Evolutionary conservation across 1,284 basidiomycete species (phyloP).

Genomic region (Boletus smithii): DNA sequence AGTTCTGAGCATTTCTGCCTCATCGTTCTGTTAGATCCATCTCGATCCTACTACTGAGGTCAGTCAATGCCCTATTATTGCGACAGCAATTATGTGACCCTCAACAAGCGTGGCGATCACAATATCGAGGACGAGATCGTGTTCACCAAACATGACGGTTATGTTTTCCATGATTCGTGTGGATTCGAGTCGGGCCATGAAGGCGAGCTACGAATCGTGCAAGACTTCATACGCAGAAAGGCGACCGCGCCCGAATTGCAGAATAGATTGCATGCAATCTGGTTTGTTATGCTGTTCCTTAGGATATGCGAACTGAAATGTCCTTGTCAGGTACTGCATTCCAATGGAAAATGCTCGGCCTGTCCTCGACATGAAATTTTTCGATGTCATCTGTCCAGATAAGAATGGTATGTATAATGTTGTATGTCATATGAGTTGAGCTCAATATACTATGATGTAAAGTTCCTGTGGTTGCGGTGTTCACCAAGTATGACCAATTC

Average conservation of each 20-base stretch:
- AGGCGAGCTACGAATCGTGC: background rate
- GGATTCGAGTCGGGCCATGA: conserved; percentile 4
- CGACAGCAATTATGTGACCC: background rate
- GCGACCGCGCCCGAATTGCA: background rate
- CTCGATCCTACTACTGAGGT: background rate
- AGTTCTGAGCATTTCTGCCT: background rate
- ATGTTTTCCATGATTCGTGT: conserved; percentile 6
- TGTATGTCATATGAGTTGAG: background rate
- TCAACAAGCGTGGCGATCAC: conserved; percentile 1
- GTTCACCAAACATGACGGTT: conserved; percentile 2
- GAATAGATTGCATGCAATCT: conserved; percentile 6
- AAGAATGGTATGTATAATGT: conserved; percentile 1
- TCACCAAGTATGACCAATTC: conserved; percentile 11
- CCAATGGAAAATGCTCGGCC: conserved; percentile 5
- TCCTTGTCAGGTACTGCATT: conserved; percentile 2
- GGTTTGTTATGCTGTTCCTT: background rate
- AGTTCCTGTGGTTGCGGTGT: conserved; percentile 6
- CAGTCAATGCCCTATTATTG: background rate
- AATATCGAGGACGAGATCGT: conserved; percentile 3
- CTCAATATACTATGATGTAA: background rate
- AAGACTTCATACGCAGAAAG: background rate
- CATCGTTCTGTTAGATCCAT: background rate
- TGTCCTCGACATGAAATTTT: background rate
- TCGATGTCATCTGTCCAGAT: conserved; percentile 2
- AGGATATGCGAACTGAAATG: background rate